phyloP scores from a whole-genome alignment of 1,139 yeast species.

The Debaryomyces sp. region DNA sequence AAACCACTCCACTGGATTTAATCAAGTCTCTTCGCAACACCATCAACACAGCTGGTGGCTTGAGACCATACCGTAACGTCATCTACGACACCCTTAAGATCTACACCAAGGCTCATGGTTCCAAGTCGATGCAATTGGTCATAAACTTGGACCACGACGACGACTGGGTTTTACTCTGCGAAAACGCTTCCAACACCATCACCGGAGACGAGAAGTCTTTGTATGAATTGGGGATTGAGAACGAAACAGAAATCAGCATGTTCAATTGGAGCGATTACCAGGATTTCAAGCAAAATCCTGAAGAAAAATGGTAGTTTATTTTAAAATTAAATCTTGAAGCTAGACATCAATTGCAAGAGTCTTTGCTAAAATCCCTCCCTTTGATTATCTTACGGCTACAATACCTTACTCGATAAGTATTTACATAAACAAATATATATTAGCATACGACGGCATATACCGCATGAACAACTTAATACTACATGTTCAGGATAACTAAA shows the following conservation, averaged over 20 bases:
- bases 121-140: slow-evolving; percentile 90
- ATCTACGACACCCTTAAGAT: slow-evolving; percentile 76
- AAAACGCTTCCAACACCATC: slow-evolving; percentile 24
- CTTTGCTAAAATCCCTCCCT: neutral
- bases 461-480: neutral
- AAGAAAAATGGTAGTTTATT: slow-evolving; percentile 76
- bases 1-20: slow-evolving; percentile 67
- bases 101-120: slow-evolving; percentile 92
- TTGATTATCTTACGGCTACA: too few relatives aligned
- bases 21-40: slow-evolving; percentile 46
- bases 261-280: slow-evolving; percentile 70
- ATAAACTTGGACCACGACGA: slow-evolving; percentile 78
- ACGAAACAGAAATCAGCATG: slow-evolving; percentile 88
- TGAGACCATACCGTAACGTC: slow-evolving; percentile 84
- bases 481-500: too few relatives aligned
- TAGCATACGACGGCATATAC: neutral
- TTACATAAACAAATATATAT: neutral
- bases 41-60: slow-evolving; percentile 66
- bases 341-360: too few relatives aligned
- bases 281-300: slow-evolving; percentile 76
- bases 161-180: slow-evolving; percentile 57
- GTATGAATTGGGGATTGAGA: slow-evolving; percentile 69
- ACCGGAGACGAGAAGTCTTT: slow-evolving; percentile 46
- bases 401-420: too few relatives aligned
- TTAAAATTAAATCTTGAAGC: neutral